phyloP scores from a whole-genome alignment of 2,329 filamentous ascomycete species.

The Phaeosphaeria sp. region DNA sequence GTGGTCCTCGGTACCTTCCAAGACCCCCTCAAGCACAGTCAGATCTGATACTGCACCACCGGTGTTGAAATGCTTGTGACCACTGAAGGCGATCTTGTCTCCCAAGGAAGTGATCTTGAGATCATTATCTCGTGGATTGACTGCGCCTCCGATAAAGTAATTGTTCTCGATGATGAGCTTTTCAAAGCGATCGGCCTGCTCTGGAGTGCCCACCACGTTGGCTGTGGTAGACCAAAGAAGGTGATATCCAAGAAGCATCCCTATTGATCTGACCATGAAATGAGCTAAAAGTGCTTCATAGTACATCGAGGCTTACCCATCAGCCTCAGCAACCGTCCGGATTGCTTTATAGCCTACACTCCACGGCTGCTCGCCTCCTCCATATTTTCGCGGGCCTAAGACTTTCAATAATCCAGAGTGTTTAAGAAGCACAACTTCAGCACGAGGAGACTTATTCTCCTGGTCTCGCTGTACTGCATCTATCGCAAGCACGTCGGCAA shows the following conservation, averaged over 20 bases:
- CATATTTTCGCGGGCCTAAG: constrained; percentile 58
- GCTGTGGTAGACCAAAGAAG: constrained; percentile 69
- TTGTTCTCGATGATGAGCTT: constrained; percentile 68
- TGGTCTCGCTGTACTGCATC: constrained; percentile 58
- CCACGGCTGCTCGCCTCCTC: constrained; percentile 62
- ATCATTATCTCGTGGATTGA: constrained; percentile 70
- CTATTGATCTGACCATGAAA: constrained; percentile 55
- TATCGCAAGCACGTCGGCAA: constrained; percentile 57
- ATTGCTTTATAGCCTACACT: constrained; percentile 65
- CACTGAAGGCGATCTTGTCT: constrained; percentile 65
- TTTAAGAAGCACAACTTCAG: constrained; percentile 61
- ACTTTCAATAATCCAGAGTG: constrained; percentile 59
- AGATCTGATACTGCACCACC: constrained; percentile 71
- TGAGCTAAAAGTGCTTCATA: neutral
- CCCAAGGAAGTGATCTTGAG: constrained; percentile 63
- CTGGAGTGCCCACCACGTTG: constrained; percentile 65
- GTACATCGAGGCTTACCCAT: constrained; percentile 55
- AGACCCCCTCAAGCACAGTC: constrained; percentile 69
- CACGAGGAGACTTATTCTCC: constrained; percentile 60
- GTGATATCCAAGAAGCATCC: constrained; percentile 71
- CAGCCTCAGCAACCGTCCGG: constrained; percentile 68
- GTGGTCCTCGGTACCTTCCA: constrained; percentile 65
- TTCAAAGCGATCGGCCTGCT: constrained; percentile 65
- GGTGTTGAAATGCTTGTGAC: constrained; percentile 72
- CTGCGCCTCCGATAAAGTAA: constrained; percentile 69